Base-by-base conservation (phyloP, 202 grass and related monocot genomes). In the Eragrostis tef region DNA sequence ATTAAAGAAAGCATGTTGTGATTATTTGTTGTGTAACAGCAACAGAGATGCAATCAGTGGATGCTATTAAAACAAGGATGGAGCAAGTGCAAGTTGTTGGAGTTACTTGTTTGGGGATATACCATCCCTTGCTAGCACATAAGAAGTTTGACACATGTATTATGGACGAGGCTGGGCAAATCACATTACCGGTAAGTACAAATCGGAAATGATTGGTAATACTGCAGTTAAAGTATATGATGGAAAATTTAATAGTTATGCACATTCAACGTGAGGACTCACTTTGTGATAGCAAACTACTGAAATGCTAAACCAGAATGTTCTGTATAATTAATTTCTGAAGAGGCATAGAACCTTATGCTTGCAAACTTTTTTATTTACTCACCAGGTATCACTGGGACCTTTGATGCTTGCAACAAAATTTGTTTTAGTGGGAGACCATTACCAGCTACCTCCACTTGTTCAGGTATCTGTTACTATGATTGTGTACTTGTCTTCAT, bases 161-260 rank as follows among this genome's bases (percentile, higher is more conserved):
- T 78, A 94, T 94, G 90, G 95, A 98, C 78, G 94, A 98, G 86
- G 95, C 92, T 62, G 95, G 95, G n/a, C 95, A 98, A 89, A 98
- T 93, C 47, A 98, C 95, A 79, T 74, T 98, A 56, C 95, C 95
- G 61, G 92, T 98, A 91, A 72, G 75, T 64, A 80, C 16, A 61
- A 19, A 67, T 24, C 49, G 60, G 88, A 17, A 73, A 50, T 85
- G 21, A 21, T 74, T 69, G 61, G 62, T 74, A 50, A 63, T 46
- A 42, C 1, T 78, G 57, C 7, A 57, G 5, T 67, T 50, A 20
- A 79, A 79, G 0, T 68, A 67, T 43, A 79, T 45, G 2, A 48
- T 19, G 66, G 26, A 71, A 58, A 59, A 41, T 25, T 26, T 13
- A 44, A 59, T 39, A 77, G 68, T n/a, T 31, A 68, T 62, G 61